Percentiles rank a stretch among this genome's conserved stretches.
Evolutionary conservation across 352 stramenopile species (phyloP).

Genomic region (Phytopythium oedochilum): DNA sequence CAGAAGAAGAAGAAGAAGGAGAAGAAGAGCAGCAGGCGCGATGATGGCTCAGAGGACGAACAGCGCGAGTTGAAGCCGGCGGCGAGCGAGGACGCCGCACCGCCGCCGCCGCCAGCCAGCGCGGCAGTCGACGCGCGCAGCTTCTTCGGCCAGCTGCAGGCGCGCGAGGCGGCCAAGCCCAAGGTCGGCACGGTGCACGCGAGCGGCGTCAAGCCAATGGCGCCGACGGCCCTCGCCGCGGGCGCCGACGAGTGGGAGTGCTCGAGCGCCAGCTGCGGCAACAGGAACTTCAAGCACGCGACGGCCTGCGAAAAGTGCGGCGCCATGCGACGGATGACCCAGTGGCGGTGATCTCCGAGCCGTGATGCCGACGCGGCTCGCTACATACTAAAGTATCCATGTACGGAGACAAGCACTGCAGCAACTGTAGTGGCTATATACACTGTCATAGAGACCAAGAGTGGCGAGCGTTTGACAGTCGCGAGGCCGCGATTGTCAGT

Average conservation of each 20-base stretch:
- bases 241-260: constrained; percentile 65
- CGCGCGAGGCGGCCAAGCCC: constrained; percentile 55
- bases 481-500: too few species aligned
- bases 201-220: constrained; percentile 22
- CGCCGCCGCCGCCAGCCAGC: not conserved
- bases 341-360: constrained; percentile 47
- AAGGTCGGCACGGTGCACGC: constrained; percentile 57
- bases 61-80: not conserved
- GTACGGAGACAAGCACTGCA: too few species aligned
- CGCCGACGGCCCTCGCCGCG: constrained; percentile 19
- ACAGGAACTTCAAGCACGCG: constrained; percentile 67
- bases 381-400: too few species aligned
- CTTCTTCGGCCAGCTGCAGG: constrained; percentile 66
- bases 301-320: constrained; percentile 63
- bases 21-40: not conserved
- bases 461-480: too few species aligned
- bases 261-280: constrained; percentile 50
- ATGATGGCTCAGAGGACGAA: not conserved
- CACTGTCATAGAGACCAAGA: too few species aligned
- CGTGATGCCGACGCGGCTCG: too few species aligned
- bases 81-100: too few species aligned
- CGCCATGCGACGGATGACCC: constrained; percentile 71
- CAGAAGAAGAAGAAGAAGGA: constrained; percentile 10
- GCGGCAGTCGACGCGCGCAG: constrained; percentile 23
- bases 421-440: too few species aligned